phyloP scores from a whole-genome alignment of 495 filamentous ascomycete genomes.

The Aspergillus affinis region DNA sequence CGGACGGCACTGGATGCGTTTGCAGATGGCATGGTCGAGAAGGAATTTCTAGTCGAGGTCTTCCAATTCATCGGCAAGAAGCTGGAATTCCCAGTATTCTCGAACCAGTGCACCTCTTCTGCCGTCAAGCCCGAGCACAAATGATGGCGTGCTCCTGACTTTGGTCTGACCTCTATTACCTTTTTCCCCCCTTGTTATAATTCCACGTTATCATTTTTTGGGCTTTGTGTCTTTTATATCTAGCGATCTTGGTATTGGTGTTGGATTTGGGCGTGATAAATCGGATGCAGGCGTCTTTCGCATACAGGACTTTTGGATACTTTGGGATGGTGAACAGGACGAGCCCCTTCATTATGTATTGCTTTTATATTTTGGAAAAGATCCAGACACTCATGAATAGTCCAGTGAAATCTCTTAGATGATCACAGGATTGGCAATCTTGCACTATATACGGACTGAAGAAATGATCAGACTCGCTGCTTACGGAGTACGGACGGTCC shows the following conservation, averaged over 20 bases:
- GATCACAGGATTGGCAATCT: neutral
- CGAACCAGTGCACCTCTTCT: constrained; percentile 22
- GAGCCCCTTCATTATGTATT: too few relatives aligned
- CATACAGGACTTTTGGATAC: neutral
- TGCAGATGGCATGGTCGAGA: constrained; percentile 26
- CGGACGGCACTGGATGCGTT: constrained; percentile 27
- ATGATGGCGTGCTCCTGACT: neutral
- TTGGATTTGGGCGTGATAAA: neutral
- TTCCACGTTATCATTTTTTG: neutral
- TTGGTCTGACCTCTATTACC: neutral
- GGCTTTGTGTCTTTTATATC: neutral
- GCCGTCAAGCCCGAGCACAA: constrained; percentile 3
- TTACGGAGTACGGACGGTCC: neutral
- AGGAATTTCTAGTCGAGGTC: constrained; percentile 21
- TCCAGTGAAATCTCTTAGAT: neutral
- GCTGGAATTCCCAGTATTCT: constrained; percentile 25
- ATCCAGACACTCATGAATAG: neutral
- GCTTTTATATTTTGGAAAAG: neutral
- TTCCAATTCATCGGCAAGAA: constrained; percentile 25
- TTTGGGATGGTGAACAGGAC: too few relatives aligned
- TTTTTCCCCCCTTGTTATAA: constrained; percentile 7
- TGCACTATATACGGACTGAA: neutral
- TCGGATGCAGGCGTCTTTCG: neutral
- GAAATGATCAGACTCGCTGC: neutral
- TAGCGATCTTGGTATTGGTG: neutral